phyloP scores from a whole-genome alignment of 805 yeast genomes.

The Yamadazyma scolyti region DNA sequence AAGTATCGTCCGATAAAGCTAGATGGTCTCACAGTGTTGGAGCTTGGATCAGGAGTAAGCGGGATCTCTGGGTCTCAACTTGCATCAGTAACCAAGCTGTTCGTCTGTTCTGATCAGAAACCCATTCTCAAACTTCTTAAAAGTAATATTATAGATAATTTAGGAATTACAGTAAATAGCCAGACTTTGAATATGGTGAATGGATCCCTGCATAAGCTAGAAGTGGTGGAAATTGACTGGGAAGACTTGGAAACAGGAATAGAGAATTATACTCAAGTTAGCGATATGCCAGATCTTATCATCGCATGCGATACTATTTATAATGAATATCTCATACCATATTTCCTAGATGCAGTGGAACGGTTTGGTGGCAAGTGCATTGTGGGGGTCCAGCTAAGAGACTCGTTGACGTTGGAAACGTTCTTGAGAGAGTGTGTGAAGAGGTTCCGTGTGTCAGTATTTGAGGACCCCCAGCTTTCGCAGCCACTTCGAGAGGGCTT shows the following conservation, averaged over 20 bases:
- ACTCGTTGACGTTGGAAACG: conserved; percentile 44
- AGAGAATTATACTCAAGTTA: conserved; percentile 14
- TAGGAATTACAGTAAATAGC: conserved; percentile 1
- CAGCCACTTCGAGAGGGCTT: conserved; percentile 38
- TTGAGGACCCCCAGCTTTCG: conserved; percentile 28
- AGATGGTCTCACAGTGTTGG: conserved; percentile 34
- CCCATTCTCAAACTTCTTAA: conserved; percentile 49
- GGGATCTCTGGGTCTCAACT: conserved; percentile 45
- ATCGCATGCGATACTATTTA: conserved; percentile 66
- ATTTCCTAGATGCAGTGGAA: conserved; percentile 42
- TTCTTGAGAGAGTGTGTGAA: conserved; percentile 36
- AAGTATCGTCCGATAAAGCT: conserved; percentile 13
- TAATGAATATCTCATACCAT: conserved; percentile 55
- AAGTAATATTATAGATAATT: conserved; percentile 43
- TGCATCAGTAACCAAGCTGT: conserved; percentile 31
- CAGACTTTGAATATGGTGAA: conserved; percentile 1
- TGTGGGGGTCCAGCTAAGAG: conserved; percentile 51
- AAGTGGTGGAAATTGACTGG: conserved; percentile 60
- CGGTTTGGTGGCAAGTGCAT: conserved; percentile 35
- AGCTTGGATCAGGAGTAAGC: conserved; percentile 61
- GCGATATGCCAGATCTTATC: conserved; percentile 40
- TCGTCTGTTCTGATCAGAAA: conserved; percentile 57
- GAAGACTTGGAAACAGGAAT: conserved; percentile 41
- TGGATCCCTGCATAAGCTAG: conserved; percentile 25
- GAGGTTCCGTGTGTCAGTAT: conserved; percentile 31